phyloP scores from a whole-genome alignment of 768 basidiomycete species.

The Suillus spraguei region DNA sequence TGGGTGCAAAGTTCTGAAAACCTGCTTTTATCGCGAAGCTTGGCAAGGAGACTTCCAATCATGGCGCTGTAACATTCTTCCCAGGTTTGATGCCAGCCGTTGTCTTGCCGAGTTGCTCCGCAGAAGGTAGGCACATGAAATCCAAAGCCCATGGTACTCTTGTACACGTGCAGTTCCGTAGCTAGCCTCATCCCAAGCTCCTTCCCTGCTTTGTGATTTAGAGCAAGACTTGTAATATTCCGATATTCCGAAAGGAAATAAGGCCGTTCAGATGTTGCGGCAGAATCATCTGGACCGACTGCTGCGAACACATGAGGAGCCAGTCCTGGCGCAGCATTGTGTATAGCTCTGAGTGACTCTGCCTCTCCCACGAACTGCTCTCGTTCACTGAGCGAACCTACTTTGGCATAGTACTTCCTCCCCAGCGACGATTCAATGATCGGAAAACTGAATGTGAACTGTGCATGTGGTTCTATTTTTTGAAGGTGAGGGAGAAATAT shows the following conservation, averaged over 20 bases:
- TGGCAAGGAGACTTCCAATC: constrained; percentile 58
- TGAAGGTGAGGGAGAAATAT: constrained; percentile 48
- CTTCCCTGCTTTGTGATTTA: constrained; percentile 44
- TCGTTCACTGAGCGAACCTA: constrained; percentile 49
- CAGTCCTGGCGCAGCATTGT: constrained; percentile 65
- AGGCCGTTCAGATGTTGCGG: constrained; percentile 43
- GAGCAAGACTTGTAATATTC: constrained; percentile 46
- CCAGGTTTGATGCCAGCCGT: constrained; percentile 78
- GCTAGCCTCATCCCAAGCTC: constrained; percentile 64
- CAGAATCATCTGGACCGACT: constrained; percentile 38
- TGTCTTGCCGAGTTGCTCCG: constrained; percentile 67
- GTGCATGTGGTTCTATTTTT: constrained; percentile 49
- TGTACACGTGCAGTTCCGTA: constrained; percentile 60
- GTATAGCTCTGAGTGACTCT: constrained; percentile 66
- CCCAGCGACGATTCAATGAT: constrained; percentile 59
- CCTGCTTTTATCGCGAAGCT: constrained; percentile 42
- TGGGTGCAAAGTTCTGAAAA: constrained; percentile 51
- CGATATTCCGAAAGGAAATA: constrained; percentile 81
- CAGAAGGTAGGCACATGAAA: constrained; percentile 79
- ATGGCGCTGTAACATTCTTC: constrained; percentile 65
- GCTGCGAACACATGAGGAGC: constrained; percentile 58
- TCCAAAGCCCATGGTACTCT: constrained; percentile 62
- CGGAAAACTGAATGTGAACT: constrained; percentile 50
- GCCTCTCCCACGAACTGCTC: constrained; percentile 75
- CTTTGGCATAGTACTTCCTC: constrained; percentile 62